Evolutionary conservation across 2,329 filamentous ascomycete genomes (phyloP), one percentile per base, ranked within the genome.

Genomic region (Chaetoscypha palmicola): DNA sequence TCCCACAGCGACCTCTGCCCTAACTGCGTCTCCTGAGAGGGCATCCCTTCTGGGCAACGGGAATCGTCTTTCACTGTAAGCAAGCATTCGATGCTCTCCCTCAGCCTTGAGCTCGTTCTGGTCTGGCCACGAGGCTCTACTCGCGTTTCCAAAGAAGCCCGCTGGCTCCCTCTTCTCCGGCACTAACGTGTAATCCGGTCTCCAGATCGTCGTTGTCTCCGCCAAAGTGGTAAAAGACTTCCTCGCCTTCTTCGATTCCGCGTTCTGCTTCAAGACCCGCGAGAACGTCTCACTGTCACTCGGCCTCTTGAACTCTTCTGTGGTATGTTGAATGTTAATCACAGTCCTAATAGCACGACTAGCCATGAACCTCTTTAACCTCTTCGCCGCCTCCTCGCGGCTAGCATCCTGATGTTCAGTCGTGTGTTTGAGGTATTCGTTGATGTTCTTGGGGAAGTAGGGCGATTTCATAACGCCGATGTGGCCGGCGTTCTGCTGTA

Each of bases 101-200:
- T 47, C 43, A 26, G 44, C 41, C 22, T 45, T 49, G 20, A 46
- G 35, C 41, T 49, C 47, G 12, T 31, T 37, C 21, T 26, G 21
- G 1, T 49, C 47, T 9, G 47, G 47, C 47, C 47, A 49, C 9
- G 31, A 12, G 2, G 47, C 40, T 12, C 44, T 35, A 2, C 22
- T 47, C 4, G 12, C 24, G 11, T 8, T 16, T 4, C 40, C 30
- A 12, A 14, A 22, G 4, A 20, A n/a, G 4, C 21, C n/a, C 24
- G n/a, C 17, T 4, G 17, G 17, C 5, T 42, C 39, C 19, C 40
- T 38, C 26, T 31, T 21, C 34, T 43, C 34, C 19, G 43, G 43
- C 11, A 40, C 21, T 10, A 17, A 4, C 7, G 16, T 17, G 16
- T 47, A 47, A 4, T 22, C 30, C 14, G 26, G 20, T 16, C 24